Percentiles rank a stretch among this genome's conserved stretches.
phyloP scores from a whole-genome alignment of 2,329 filamentous ascomycete species.

The Aspergillus chevalieri region DNA sequence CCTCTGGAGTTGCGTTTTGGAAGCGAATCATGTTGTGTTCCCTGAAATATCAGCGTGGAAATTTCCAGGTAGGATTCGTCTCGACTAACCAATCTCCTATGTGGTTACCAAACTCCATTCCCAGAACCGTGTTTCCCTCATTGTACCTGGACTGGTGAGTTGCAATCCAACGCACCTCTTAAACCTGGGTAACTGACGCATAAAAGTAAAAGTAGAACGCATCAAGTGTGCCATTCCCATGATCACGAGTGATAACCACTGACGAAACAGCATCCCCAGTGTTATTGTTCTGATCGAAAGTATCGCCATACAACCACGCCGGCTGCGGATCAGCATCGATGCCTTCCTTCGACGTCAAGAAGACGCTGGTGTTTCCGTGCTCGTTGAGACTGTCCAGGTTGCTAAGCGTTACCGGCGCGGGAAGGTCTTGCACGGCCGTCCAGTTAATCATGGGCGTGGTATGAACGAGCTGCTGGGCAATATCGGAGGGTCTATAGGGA shows the following conservation, averaged over 20 bases:
- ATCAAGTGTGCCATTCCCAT: conserved; percentile 49
- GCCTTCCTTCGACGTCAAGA: conserved; percentile 45
- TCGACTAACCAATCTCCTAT: conserved; percentile 54
- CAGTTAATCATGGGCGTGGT: conserved; percentile 43
- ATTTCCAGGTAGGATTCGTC: not conserved
- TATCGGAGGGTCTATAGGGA: conserved; percentile 45
- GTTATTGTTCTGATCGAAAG: conserved; percentile 47
- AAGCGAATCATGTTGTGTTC: conserved; percentile 65
- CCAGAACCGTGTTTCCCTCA: conserved; percentile 47
- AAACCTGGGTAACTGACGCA: conserved; percentile 31
- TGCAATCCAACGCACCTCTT: no score
- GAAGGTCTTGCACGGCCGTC: conserved; percentile 30
- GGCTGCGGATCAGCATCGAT: conserved; percentile 39
- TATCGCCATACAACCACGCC: conserved; percentile 48
- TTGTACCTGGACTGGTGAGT: conserved; percentile 38
- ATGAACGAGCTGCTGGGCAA: conserved; percentile 42
- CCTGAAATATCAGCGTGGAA: conserved; percentile 28
- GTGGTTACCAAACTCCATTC: conserved; percentile 52
- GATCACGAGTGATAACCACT: conserved; percentile 54
- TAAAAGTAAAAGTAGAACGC: conserved; percentile 62
- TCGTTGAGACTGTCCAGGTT: conserved; percentile 46
- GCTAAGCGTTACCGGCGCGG: conserved; percentile 39
- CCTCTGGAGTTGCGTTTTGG: conserved; percentile 47
- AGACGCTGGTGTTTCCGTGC: conserved; percentile 42
- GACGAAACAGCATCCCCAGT: conserved; percentile 47